Evolutionary conservation across 2,329 filamentous ascomycete genomes (phyloP).

Genomic region (Cryphonectria nitschkei): DNA sequence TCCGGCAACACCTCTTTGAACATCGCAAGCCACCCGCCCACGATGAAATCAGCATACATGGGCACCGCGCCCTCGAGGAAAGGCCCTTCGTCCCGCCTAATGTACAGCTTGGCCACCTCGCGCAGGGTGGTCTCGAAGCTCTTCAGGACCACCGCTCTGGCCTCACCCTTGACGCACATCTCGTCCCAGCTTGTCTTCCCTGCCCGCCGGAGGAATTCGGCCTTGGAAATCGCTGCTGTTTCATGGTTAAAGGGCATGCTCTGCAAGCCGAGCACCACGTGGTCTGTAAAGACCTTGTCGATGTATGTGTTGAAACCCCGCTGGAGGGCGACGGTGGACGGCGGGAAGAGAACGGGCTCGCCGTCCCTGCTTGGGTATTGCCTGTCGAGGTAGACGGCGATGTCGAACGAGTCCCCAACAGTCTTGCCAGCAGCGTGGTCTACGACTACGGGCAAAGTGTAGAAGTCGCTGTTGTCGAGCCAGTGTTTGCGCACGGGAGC

Average conservation of each 20-base stretch:
- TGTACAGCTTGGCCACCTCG: conserved; percentile 46
- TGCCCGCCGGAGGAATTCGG: conserved; percentile 53
- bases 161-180: conserved; percentile 43
- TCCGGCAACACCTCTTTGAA: conserved; percentile 43
- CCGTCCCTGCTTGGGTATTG: conserved; percentile 45
- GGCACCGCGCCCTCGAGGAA: conserved; percentile 51
- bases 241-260: conserved; percentile 55
- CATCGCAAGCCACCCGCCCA: conserved; percentile 61
- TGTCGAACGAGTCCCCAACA: conserved; percentile 68
- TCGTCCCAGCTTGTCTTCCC: conserved; percentile 50
- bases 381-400: conserved; percentile 62
- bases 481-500: conserved; percentile 56
- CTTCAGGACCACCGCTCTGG: conserved; percentile 41
- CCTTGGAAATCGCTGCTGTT: conserved; percentile 47
- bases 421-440: conserved; percentile 29
- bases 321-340: background rate
- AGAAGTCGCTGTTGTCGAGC: conserved; percentile 52
- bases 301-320: conserved; percentile 55
- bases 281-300: conserved; percentile 56
- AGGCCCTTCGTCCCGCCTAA: conserved; percentile 45
- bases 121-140: conserved; percentile 48
- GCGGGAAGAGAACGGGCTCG: conserved; percentile 30
- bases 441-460: conserved; percentile 20
- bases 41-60: conserved; percentile 60
- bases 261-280: conserved; percentile 45